Percentiles rank a stretch among this genome's conserved stretches.
These are phyloP conservation scores for Paraconiothyrium sp. DNA, from an alignment of 2,329 filamentous ascomycete species.

Conservation along the genomic window DNA sequence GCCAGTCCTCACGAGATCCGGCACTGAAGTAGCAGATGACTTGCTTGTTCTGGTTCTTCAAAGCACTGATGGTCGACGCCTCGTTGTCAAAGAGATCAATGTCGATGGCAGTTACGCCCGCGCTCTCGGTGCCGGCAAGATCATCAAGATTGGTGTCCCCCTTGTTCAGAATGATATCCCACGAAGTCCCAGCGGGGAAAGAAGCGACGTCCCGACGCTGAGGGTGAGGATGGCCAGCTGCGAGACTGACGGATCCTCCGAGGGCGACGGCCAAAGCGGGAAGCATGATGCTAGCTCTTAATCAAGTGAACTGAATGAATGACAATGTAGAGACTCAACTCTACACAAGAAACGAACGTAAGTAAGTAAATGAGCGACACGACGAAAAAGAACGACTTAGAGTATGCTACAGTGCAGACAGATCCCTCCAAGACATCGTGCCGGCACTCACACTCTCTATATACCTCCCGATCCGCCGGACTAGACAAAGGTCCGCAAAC, in stretches of 20 bases:
- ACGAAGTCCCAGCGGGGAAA: slow-evolving; percentile 25
- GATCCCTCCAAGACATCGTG: neutral
- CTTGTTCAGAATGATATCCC: slow-evolving; percentile 30
- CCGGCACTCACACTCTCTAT: slow-evolving; percentile 2
- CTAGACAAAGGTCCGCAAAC: neutral
- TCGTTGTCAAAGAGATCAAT: slow-evolving; percentile 67
- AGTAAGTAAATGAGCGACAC: neutral
- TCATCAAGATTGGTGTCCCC: slow-evolving; percentile 14
- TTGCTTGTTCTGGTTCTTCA: slow-evolving; percentile 60
- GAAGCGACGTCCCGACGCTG: slow-evolving; percentile 14
- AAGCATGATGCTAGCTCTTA: slow-evolving; percentile 3
- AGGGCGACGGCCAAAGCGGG: slow-evolving; percentile 17
- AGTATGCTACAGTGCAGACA: neutral
- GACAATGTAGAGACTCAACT: neutral
- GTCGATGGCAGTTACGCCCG: slow-evolving; percentile 59
- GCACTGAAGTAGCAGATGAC: slow-evolving; percentile 80
- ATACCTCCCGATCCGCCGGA: neutral
- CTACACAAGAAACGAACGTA: neutral
- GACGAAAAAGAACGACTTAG: neutral
- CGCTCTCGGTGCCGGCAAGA: slow-evolving; percentile 33
- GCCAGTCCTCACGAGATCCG: slow-evolving; percentile 71
- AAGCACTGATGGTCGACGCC: slow-evolving; percentile 50
- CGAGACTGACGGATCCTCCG: slow-evolving; percentile 14
- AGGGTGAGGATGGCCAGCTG: slow-evolving; percentile 16
- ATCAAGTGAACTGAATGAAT: neutral